Evolutionary conservation across 768 basidiomycete genomes (phyloP).

Genomic region (Lactifluus pinguis): DNA sequence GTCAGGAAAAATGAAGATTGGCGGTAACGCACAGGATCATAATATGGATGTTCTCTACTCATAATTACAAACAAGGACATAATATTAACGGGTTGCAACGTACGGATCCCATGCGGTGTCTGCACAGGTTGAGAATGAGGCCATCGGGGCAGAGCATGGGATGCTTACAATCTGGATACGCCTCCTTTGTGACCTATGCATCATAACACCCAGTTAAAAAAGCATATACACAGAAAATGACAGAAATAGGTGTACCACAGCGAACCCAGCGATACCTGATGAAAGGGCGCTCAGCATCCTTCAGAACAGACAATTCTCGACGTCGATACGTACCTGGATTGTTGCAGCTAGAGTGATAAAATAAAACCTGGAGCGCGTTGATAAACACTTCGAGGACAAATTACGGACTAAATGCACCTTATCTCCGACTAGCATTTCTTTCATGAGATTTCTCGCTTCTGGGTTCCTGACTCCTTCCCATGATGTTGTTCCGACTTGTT

Average conservation of each 20-base stretch:
- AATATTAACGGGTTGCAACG: conserved; percentile 24
- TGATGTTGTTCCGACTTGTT: conserved; percentile 53
- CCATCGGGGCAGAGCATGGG: not conserved
- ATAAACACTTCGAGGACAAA: not conserved
- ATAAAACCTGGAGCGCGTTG: conserved; percentile 46
- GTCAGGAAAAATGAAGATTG: not conserved
- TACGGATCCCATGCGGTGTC: conserved; percentile 89
- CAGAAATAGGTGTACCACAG: conserved; percentile 42
- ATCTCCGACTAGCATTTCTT: conserved; percentile 67
- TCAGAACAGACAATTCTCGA: not conserved
- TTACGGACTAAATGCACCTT: conserved; percentile 36
- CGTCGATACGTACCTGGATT: conserved; percentile 46
- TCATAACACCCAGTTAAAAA: conserved; percentile 22
- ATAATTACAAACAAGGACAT: not conserved
- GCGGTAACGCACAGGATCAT: conserved; percentile 46
- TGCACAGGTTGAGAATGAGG: conserved; percentile 25
- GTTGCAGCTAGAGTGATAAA: conserved; percentile 87
- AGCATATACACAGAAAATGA: not conserved
- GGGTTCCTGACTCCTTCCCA: conserved; percentile 89
- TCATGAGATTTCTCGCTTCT: conserved; percentile 78
- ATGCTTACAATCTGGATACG: conserved; percentile 81
- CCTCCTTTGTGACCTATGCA: conserved; percentile 57
- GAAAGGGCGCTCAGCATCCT: not conserved
- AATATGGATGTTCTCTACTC: conserved; percentile 65
- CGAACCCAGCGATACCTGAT: conserved; percentile 71